phyloP scores from a whole-genome alignment of 2,329 filamentous ascomycete species.

The Thielaviopsis ethacetica region DNA sequence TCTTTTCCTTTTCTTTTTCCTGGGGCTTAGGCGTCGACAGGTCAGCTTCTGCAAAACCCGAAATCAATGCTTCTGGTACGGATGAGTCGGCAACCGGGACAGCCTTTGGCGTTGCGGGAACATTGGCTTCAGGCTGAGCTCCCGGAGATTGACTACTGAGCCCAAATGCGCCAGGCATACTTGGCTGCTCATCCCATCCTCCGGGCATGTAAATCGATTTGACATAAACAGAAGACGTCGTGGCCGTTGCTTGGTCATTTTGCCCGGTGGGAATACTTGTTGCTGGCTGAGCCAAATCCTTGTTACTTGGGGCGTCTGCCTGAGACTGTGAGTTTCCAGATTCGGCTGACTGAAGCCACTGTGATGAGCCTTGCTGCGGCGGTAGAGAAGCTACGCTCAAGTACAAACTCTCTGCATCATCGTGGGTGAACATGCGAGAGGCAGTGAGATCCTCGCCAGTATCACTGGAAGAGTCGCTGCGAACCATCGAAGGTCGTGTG shows the following conservation, averaged over 20 bases:
- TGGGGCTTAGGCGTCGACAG: not conserved
- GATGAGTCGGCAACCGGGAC: not conserved
- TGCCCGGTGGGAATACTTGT: not conserved
- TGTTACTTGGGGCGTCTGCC: not conserved
- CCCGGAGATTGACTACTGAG: not conserved
- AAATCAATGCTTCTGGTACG: not conserved
- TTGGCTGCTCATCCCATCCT: conserved; percentile 3
- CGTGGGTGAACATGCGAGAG: conserved; percentile 60
- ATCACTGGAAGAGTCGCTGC: conserved; percentile 13
- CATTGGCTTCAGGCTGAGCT: not conserved
- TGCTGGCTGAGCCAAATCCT: not conserved
- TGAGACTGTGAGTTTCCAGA: conserved; percentile 10
- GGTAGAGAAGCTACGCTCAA: conserved; percentile 52
- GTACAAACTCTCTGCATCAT: conserved; percentile 76
- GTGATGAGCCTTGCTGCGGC: conserved; percentile 3
- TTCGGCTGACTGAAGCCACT: conserved; percentile 8
- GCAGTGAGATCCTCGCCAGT: conserved; percentile 35
- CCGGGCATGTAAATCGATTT: conserved; percentile 11
- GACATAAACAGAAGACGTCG: not conserved
- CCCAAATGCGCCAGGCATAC: not conserved
- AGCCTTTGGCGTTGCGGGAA: not conserved
- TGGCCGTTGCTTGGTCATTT: not conserved
- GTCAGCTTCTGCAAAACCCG: not conserved
- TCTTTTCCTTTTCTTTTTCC: not conserved
- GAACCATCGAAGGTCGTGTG: not conserved